phyloP scores from a whole-genome alignment of 768 basidiomycete genomes.

The Collybia mongolica region DNA sequence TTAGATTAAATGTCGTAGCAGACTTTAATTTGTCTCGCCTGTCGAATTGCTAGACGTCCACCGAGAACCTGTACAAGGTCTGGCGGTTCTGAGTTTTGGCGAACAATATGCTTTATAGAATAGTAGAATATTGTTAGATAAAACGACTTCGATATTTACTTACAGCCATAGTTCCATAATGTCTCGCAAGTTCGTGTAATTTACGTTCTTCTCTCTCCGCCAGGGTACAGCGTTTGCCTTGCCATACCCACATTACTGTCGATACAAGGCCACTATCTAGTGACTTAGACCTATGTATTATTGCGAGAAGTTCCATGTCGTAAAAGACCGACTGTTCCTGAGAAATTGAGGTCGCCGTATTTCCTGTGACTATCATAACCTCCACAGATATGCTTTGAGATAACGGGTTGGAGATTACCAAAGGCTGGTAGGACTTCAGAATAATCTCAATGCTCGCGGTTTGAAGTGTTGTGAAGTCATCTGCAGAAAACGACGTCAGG shows the following conservation, averaged over 20 bases:
- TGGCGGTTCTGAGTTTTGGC: conserved; percentile 63
- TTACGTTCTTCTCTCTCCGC: conserved; percentile 67
- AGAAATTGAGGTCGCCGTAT: conserved; percentile 43
- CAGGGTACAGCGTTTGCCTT: conserved; percentile 50
- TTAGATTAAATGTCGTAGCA: not conserved
- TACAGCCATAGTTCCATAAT: conserved; percentile 69
- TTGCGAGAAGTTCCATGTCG: conserved; percentile 66
- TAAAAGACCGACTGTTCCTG: conserved; percentile 60
- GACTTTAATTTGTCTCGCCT: conserved; percentile 41
- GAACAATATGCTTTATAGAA: conserved; percentile 36
- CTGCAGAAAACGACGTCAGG: too few species aligned
- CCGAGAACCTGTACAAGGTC: conserved; percentile 66
- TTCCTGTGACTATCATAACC: conserved; percentile 57
- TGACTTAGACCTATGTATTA: conserved; percentile 70
- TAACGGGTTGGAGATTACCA: conserved; percentile 21
- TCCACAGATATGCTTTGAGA: conserved; percentile 71
- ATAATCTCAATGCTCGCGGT: too few species aligned
- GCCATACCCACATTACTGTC: conserved; percentile 79
- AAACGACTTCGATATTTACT: conserved; percentile 18
- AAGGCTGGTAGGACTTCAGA: conserved; percentile 12
- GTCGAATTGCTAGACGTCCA: conserved; percentile 69
- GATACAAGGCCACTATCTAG: conserved; percentile 62
- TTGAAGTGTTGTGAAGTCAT: too few species aligned
- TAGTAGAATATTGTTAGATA: conserved; percentile 2
- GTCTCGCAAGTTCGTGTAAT: conserved; percentile 65